These are phyloP conservation scores for Kazachstania psychrophila DNA, from an alignment of 805 yeast genomes.

Conservation along the genomic window DNA sequence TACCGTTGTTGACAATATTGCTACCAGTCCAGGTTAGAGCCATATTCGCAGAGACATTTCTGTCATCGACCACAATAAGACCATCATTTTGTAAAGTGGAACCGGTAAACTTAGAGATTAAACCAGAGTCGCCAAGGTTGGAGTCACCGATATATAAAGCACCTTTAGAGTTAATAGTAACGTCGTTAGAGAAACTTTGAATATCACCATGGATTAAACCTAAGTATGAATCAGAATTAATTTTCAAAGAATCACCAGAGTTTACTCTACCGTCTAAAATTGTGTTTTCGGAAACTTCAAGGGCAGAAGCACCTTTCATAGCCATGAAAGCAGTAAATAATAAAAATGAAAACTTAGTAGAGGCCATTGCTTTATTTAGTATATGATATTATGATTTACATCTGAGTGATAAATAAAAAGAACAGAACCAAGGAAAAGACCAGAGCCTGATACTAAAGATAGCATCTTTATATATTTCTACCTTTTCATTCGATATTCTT, in stretches of 20 bases:
- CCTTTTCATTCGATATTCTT: too few species aligned
- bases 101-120: constrained; percentile 5
- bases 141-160: constrained; percentile 9
- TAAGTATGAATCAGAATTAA: constrained; percentile 6
- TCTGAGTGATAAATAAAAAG: too few species aligned
- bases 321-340: neutral
- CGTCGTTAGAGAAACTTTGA: constrained; percentile 3
- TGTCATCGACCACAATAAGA: constrained; percentile 8
- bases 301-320: neutral
- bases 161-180: constrained; percentile 6
- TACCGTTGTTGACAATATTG: constrained; percentile 7
- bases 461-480: too few species aligned
- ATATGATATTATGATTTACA: too few species aligned
- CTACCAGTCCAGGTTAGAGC: constrained; percentile 6
- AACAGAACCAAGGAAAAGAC: too few species aligned
- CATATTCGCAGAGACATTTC: constrained; percentile 7
- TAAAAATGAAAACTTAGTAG: neutral
- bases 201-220: constrained; percentile 8
- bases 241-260: constrained; percentile 2
- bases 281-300: neutral
- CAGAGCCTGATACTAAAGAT: too few species aligned
- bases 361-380: neutral
- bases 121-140: constrained; percentile 4
- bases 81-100: constrained; percentile 7
- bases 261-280: neutral